phyloP scores from a whole-genome alignment of 805 yeast species.

The Ascoidea asiatica region DNA sequence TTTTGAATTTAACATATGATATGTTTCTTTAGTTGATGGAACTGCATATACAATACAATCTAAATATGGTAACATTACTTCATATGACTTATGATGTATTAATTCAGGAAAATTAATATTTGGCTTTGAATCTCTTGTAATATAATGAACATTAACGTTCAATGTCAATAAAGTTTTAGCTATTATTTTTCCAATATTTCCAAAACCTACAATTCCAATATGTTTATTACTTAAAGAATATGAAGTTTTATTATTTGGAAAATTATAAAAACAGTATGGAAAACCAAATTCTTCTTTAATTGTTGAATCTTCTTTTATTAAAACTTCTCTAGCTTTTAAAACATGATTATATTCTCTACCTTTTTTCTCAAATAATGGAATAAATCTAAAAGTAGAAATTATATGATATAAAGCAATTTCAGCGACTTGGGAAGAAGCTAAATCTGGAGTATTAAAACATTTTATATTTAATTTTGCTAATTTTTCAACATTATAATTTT shows the following conservation, averaged over 20 bases:
- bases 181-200: conserved; percentile 32
- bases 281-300: conserved; percentile 11
- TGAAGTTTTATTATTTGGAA: conserved; percentile 26
- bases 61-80: conserved; percentile 12
- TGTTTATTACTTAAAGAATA: conserved; percentile 24
- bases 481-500: too few species aligned
- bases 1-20: conserved; percentile 28
- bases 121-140: conserved; percentile 25
- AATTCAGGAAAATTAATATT: conserved; percentile 19
- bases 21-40: conserved; percentile 24
- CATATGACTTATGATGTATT: conserved; percentile 11
- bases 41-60: conserved; percentile 24
- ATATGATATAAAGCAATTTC: neutral
- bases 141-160: conserved; percentile 30
- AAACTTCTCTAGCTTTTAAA: neutral
- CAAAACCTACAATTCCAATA: conserved; percentile 33
- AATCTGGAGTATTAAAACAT: neutral
- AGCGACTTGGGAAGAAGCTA: neutral
- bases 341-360: neutral
- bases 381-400: neutral
- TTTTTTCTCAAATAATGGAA: neutral
- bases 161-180: conserved; percentile 28
- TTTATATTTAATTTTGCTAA: too few species aligned
- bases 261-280: too few species aligned
- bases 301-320: neutral